phyloP scores from a whole-genome alignment of 176 grass and related monocot genomes.

The Zoysia japonica region DNA sequence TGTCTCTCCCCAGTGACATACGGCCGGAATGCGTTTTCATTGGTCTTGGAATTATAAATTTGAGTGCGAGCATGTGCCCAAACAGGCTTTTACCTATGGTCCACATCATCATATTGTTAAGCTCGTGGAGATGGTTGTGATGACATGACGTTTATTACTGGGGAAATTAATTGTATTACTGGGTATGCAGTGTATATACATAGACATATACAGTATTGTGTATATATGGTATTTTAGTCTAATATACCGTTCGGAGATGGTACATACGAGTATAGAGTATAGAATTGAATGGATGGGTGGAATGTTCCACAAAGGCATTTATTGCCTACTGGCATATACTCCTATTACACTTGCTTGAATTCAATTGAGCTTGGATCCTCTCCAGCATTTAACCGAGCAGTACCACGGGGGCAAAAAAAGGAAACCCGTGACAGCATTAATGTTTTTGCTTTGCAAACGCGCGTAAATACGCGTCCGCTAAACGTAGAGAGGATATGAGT shows the following conservation, averaged over 20 bases:
- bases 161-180: too few species aligned
- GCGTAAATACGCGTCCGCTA: too few species aligned
- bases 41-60: too few species aligned
- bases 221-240: background rate
- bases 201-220: background rate
- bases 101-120: too few species aligned
- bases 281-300: slow-evolving; percentile 16
- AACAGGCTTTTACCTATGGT: too few species aligned
- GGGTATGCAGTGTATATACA: too few species aligned
- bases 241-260: background rate
- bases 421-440: background rate
- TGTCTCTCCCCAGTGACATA: background rate
- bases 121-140: too few species aligned
- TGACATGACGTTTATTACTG: too few species aligned
- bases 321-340: background rate
- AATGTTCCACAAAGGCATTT: slow-evolving; percentile 29
- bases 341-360: background rate
- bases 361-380: slow-evolving; percentile 1
- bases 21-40: background rate
- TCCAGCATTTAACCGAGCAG: background rate
- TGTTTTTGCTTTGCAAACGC: background rate
- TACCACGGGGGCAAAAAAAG: background rate
- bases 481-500: too few species aligned
- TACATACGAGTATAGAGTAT: background rate
- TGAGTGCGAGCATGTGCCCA: too few species aligned